These are phyloP conservation scores for Nakazawaea ambrosiae DNA, from an alignment of 805 yeast species.

Conservation along the genomic window DNA sequence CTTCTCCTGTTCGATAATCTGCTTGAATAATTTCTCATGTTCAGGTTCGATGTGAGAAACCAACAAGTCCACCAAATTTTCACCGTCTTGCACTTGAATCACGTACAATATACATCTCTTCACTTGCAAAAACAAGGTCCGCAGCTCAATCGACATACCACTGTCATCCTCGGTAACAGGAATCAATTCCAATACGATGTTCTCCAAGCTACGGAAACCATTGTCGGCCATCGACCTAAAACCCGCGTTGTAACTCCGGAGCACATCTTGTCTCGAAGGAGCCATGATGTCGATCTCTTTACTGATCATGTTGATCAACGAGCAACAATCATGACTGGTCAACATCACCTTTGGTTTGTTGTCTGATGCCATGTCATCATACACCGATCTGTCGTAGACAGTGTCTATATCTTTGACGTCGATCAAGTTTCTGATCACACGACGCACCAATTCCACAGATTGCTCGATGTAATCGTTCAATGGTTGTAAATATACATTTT, in stretches of 20 bases:
- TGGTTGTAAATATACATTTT: conserved; percentile 69
- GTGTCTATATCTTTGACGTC: conserved; percentile 50
- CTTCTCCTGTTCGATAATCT: conserved; percentile 44
- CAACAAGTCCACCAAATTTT: conserved; percentile 60
- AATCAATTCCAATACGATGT: conserved; percentile 7
- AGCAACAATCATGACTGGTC: conserved; percentile 37
- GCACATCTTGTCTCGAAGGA: conserved; percentile 39
- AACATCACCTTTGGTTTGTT: conserved; percentile 39
- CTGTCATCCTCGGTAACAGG: conserved; percentile 39
- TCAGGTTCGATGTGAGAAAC: conserved; percentile 57
- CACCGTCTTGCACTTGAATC: conserved; percentile 72
- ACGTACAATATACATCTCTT: conserved; percentile 79
- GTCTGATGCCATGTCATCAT: conserved; percentile 56
- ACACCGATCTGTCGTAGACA: conserved; percentile 53
- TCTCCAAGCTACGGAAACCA: conserved; percentile 2
- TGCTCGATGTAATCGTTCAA: conserved; percentile 63
- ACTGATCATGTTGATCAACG: conserved; percentile 33
- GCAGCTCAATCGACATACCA: conserved; percentile 47
- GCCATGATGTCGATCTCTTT: conserved; percentile 36
- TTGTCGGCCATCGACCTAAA: conserved; percentile 2
- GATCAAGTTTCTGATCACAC: conserved; percentile 39
- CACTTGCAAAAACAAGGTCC: conserved; percentile 62
- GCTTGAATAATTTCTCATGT: conserved; percentile 62
- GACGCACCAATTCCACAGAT: conserved; percentile 38
- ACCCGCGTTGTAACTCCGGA: conserved; percentile 19